Evolutionary conservation across 768 basidiomycete genomes (phyloP), one percentile per base, ranked within the genome.

Genomic region (Pisolithus albus): DNA sequence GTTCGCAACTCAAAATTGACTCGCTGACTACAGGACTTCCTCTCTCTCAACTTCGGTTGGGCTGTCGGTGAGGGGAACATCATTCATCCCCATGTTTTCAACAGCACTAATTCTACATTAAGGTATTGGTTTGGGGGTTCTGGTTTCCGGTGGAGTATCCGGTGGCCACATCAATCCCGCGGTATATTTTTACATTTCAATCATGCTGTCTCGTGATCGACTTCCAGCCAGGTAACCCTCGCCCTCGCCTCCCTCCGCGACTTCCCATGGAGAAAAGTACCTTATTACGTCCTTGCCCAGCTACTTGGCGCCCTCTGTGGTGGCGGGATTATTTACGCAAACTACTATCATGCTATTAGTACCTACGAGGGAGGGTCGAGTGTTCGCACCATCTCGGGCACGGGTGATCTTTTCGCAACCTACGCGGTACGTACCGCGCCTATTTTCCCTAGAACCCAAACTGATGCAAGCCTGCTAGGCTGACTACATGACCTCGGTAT

Each of bases 221-320:
- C 24, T 34, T 24, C 38, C n/a, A 8, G 4, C 28, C 21, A 84
- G 83, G 75, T 90, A 23, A 92, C 89, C 16, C 66, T 92, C 46
- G 75, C 81, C 13, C 60, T 89, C 42, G 86, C 85, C 4, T 71
- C 79, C 2, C 81, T 82, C 64, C 80, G 88, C 55, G 76, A 75
- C 43, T 90, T 92, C 66, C 86, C 89, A 0, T 86, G 86, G 84
- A 76, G 74, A 57, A 91, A 91, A 63, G 89, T 89, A 0, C 89
- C 89, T 0, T 74, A 58, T 19, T 89, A 82, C 62, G 77, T 86
- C 43, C 60, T 80, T 46, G 77, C 82, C 0, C 86, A 88, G 62
- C 52, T 83, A 18, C 62, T 86, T 46, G 86, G 85, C 19, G 84
- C 68, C 5, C 57, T 84, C 32, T 71, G 76, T 42, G 86, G 83